phyloP scores from a whole-genome alignment of 2,329 filamentous ascomycete species.

The Corinectria fuckeliana region DNA sequence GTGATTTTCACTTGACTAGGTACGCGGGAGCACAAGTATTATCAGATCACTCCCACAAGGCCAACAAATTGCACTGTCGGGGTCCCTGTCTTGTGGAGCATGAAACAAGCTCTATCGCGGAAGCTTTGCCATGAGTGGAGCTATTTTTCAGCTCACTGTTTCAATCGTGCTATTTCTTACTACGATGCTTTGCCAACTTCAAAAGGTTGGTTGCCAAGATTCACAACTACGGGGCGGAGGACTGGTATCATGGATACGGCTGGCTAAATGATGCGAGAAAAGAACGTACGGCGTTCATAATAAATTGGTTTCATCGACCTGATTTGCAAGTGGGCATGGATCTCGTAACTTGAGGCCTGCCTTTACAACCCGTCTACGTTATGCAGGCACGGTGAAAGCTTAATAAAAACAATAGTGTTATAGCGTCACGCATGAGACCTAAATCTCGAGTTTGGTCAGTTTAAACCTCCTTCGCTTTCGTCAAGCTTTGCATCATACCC shows the following conservation, averaged over 20 bases:
- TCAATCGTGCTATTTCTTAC: no score
- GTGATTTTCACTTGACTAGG: constrained; percentile 5
- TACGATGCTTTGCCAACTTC: neutral
- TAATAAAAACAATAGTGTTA: no score
- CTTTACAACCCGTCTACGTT: no score
- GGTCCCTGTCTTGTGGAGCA: neutral
- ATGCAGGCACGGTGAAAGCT: no score
- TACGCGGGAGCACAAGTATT: neutral
- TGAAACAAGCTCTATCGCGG: neutral
- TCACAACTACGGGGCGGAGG: no score
- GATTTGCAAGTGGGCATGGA: no score
- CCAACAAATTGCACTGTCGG: neutral
- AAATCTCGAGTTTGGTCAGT: no score
- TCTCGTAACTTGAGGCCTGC: no score
- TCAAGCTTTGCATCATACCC: no score
- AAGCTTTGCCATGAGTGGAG: neutral
- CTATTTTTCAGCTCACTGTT: neutral
- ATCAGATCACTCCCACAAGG: neutral
- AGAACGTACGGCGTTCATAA: no score
- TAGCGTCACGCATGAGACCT: no score
- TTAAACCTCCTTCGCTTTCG: no score
- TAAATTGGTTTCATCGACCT: neutral
- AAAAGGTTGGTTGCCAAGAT: neutral
- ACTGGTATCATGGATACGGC: neutral
- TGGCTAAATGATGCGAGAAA: neutral